Evolutionary conservation across 2,329 filamentous ascomycete genomes (phyloP), one percentile per base, ranked within the genome.

Genomic region (Ceratocystis destructans): DNA sequence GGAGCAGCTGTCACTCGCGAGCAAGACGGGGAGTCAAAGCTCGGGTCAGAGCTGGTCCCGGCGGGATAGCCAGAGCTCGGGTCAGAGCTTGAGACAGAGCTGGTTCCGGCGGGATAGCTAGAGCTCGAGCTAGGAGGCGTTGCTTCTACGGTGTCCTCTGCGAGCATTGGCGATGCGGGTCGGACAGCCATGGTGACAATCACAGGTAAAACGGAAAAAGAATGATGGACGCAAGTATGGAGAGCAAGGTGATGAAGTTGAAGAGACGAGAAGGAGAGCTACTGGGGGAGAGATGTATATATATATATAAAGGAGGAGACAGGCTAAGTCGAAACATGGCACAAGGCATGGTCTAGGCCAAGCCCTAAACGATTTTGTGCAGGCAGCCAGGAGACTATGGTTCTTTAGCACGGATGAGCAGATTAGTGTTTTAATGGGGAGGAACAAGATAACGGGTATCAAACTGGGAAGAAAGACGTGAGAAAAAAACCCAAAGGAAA

Each of bases 21-120:
- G 10, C 50, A 25, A 77, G 90, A 82, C 70, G 5, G 15, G 57
- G 12, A 33, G 7, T 1, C 57, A 20, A 33, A 33, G 28, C 28
- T 22, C 8, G 61, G 22, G 25, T 12, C 22, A 22, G 59, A 46
- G 37, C 20, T 20, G 3, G 41, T 20, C 2, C 5, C 5, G 17
- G 46, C 12, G 46, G 17, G 17, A 20, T n/a, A 50, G n/a, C 12
- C 46, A 50, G 17, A 20, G 45, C 45, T 17, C 5, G 41, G 22
- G 7, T 1, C 57, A 20, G n/a, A 33, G 28, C 28, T 22, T 4
- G 61, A 17, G 25, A 12, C 22, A 22, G 59, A 46, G 37, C 20
- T 20, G 3, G 41, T 20, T 1, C 5, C 5, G 5, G 46, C 12
- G 46, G 17, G 17, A 20, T n/a, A 50, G n/a, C 12, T n/a, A 50